Base-by-base conservation (phyloP, 1,139 yeast genomes). In the Yamadazyma kanchanaburiensis region DNA sequence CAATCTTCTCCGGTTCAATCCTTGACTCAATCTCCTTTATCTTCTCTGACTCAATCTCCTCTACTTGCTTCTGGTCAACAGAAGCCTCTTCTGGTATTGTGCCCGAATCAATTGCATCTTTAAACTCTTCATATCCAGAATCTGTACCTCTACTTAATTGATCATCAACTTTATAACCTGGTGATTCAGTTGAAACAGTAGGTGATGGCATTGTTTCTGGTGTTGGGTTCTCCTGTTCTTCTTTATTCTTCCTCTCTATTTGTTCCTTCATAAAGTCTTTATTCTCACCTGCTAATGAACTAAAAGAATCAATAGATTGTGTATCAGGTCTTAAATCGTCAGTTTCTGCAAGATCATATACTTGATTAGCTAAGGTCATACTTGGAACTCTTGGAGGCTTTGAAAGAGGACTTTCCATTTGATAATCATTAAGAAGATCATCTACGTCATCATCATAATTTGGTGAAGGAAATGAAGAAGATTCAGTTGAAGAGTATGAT, bases 301-400 rank as follows among this genome's bases (percentile, higher is more conserved):
- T 50, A 32, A 48, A 53, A 9, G 55, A 51, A 26, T 51, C 51
- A 15, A 28, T 19, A 20, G 30, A 17, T n/a, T 11, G 20, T n/a
- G 12, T 12, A 7, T 23, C 8, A 15, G n/a, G 19, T 6, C 24
- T 26, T 5, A 38, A 35, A 14, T 42, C 42, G 12, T 42, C 36
- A 11, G 41, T 33, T 16, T 19, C 32, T 17, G 28, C 12, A 6
- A 7, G 5, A 5, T 29, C 33, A 10, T 22, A 11, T 4, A 8
- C 21, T 3, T n/a, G 15, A 10, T 13, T 15, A 7, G 23, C 20
- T 9, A 26, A 13, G 4, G 21, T 20, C 25, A 22, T 22, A 6
- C 26, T 19, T 15, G 33, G 21, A 11, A 12, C 24, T 6, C 28
- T 12, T 12, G 33, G 30, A 17, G 33, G 27, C 11, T 27, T 32